Evolutionary conservation across 148 eudicot species (phyloP), one percentile per base, ranked within the genome.

Genomic region (Pouteria glomerata): DNA sequence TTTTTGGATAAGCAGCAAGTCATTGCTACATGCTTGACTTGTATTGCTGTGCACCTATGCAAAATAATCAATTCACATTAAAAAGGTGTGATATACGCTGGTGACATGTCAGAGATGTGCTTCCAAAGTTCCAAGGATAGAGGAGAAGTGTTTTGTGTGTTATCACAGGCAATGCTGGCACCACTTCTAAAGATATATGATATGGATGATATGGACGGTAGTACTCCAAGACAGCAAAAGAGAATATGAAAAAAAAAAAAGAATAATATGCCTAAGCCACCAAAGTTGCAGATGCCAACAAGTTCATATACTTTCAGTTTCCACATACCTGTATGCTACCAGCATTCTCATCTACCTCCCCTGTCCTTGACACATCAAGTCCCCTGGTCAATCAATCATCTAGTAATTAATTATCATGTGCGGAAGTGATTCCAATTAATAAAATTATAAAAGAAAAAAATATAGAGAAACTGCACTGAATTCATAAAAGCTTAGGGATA

Each of bases 321-420:
- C 27, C 13, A 26, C 56, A 48, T 79, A 91, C 98, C 98, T 94
- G 98, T 82, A 94, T 73, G 71, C 82, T 82, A 61, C 84, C 73
- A 76, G 81, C 78, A 82, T 80, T 94, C 72, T 85, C 89, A 55
- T 91, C 96, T 61, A 55, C 77, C 59, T 91, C 97, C 52, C 97
- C 97, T 34, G 92, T 89, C 79, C 85, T 87, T 73, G 96, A 79
- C 66, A 80, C 94, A 71, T 88, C 97, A 73, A 84, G 82, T 76
- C 99, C 99, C 91, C 99, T 96, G 76, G 76, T 75, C 44, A 79
- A 83, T 50, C 55, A 85, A 51, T 70, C 45, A 72, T 70, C 23
- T 23, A 16, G 44, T 76, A 61, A 82, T 74, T 45, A 65, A 60
- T 58, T 82, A 24, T 42, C 8, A 62, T 44, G 21, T 66, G 18